Evolutionary conservation across 495 filamentous ascomycete species (phyloP), one percentile per base, ranked within the genome.

Genomic region (Podospora comata): DNA sequence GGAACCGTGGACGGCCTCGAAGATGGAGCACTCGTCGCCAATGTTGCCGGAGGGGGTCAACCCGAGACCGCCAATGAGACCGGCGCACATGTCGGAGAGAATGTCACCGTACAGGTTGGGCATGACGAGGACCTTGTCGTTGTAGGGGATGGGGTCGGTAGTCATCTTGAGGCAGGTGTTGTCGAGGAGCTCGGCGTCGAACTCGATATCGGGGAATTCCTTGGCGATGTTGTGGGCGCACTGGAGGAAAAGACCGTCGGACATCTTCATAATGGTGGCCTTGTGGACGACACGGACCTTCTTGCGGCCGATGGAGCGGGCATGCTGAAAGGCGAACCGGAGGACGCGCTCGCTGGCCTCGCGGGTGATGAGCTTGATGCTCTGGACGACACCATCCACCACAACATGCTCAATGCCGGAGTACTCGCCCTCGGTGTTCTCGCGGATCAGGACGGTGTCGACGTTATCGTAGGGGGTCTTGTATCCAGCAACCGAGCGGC

Each of bases 211-310:
- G 68, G 96, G 94, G 88, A 91, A 98, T 72, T 97, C 93, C 88
- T 97, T 94, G 79, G 91, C 82, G 76, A 99, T 84, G 28, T 93
- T 85, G 39, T 88, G 83, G 73, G 93, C 96, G 64, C 87, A 90
- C 80, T 86, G 90, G 67, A 98, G 85, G 90, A 99, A 99, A 62
- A 99, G 91, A 82, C 95, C 95, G 81, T 99, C 95, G 80, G 87
- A 90, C 96, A 98, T 98, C 89, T 99, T 99, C 95, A 98, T 98
- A 85, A 98, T 99, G 75, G 96, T 99, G 75, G 94, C 95, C 88
- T 98, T 98, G 88, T 98, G 94, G 64, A 98, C 95, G 54, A 90
- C 94, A 70, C 95, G 91, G 69, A 99, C 95, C 88, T 97, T 97
- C 78, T 88, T 91, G 85, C 91, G 91, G 76, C 93, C 91, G 71